Evolutionary conservation across 441 rosid genomes (phyloP).

Genomic region (Gossypium davidsonii): DNA sequence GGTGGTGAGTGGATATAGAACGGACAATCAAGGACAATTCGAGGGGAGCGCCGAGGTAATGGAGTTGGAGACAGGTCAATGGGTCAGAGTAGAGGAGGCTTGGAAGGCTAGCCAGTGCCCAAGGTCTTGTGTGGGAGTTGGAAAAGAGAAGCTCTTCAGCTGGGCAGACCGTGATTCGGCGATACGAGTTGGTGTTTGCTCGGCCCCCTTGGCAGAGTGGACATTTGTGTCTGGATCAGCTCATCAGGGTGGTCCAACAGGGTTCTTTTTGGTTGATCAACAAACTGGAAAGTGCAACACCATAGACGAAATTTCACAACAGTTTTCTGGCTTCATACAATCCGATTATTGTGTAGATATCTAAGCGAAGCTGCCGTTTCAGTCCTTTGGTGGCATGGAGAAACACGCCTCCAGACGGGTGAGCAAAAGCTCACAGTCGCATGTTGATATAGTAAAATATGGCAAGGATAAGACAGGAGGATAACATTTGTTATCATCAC

Average conservation of each 20-base stretch:
- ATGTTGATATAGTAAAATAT: neutral
- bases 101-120: conserved; percentile 38
- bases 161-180: conserved; percentile 21
- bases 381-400: neutral
- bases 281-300: conserved; percentile 24
- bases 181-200: conserved; percentile 25
- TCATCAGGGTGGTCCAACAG: conserved; percentile 33
- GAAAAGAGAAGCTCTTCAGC: conserved; percentile 10
- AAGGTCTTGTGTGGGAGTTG: conserved; percentile 25
- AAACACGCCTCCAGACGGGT: neutral
- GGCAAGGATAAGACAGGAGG: no score
- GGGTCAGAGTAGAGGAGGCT: conserved; percentile 33
- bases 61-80: conserved; percentile 23
- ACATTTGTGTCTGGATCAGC: conserved; percentile 32
- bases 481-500: neutral
- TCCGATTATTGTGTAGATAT: conserved; percentile 40
- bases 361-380: neutral
- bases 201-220: conserved; percentile 19
- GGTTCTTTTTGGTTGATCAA: conserved; percentile 23
- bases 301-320: neutral
- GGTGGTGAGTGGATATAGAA: conserved; percentile 53
- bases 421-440: neutral
- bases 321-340: conserved; percentile 31
- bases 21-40: conserved; percentile 39
- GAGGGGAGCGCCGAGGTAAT: conserved; percentile 35